Conservation (phyloP, 352 stramenopile species). For the Pythium periplocum region DNA sequence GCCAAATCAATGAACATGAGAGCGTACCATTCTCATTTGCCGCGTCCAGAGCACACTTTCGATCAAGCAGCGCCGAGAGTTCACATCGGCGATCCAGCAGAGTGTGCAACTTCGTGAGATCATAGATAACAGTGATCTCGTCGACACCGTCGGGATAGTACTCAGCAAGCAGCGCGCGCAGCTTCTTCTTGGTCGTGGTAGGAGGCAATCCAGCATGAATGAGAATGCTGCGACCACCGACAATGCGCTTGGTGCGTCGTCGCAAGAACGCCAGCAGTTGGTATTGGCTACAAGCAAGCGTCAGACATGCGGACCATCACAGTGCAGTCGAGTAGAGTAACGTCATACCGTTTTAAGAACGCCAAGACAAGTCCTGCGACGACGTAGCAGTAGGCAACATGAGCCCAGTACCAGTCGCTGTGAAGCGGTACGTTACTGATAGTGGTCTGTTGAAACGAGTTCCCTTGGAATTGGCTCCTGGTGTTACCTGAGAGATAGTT, state of each 20-base stretch:
- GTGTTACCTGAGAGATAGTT: slow-evolving; percentile 64
- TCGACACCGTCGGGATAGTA: slow-evolving; percentile 37
- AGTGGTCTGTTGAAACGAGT: slow-evolving; percentile 73
- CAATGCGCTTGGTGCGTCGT: slow-evolving; percentile 52
- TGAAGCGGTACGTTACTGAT: slow-evolving; percentile 77
- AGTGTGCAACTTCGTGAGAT: slow-evolving; percentile 53
- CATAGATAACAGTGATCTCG: slow-evolving; percentile 59
- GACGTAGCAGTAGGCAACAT: slow-evolving; percentile 75
- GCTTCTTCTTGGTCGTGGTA: slow-evolving; percentile 36
- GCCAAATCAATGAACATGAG: slow-evolving; percentile 65
- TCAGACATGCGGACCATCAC: not conserved
- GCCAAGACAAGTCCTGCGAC: slow-evolving; percentile 43
- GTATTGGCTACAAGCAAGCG: slow-evolving; percentile 28
- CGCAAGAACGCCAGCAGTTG: slow-evolving; percentile 39
- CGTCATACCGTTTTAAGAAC: slow-evolving; percentile 30
- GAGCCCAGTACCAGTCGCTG: slow-evolving; percentile 74
- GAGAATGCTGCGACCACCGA: slow-evolving; percentile 64
- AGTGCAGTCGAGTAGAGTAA: not conserved
- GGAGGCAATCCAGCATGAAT: slow-evolving; percentile 57
- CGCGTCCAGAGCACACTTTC: slow-evolving; percentile 46
- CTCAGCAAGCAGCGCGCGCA: slow-evolving; percentile 31
- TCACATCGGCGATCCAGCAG: slow-evolving; percentile 42
- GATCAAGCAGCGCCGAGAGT: slow-evolving; percentile 47
- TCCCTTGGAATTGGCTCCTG: slow-evolving; percentile 21
- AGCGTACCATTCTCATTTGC: slow-evolving; percentile 46